A percentile compares a stretch with the other conserved stretches of the same genome.
Evolutionary conservation across 2,329 filamentous ascomycete genomes (phyloP).

Genomic region (Nigrograna mackinnonii): DNA sequence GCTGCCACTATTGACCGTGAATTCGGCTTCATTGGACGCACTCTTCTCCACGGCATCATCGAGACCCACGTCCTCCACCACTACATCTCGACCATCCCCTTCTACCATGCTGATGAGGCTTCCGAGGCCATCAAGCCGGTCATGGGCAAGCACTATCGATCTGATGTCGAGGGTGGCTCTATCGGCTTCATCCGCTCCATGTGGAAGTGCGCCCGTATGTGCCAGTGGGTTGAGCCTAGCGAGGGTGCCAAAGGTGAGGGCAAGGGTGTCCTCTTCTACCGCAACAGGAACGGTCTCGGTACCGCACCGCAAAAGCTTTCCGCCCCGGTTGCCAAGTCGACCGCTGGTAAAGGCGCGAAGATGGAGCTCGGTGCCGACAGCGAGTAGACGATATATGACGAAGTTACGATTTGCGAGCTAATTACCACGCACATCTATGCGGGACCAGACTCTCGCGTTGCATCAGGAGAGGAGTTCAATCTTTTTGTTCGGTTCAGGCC

Average conservation of each 20-base stretch:
- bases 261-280: conserved; percentile 89
- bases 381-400: conserved; percentile 21
- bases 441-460: neutral
- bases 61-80: conserved; percentile 98
- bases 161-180: conserved; percentile 75
- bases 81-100: conserved; percentile 94
- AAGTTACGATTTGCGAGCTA: conserved; percentile 4
- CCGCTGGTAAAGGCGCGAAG: conserved; percentile 35
- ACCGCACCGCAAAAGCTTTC: conserved; percentile 54
- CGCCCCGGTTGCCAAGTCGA: conserved; percentile 28
- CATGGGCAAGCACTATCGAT: conserved; percentile 95
- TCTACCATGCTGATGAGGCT: conserved; percentile 95
- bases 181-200: conserved; percentile 81
- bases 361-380: conserved; percentile 37
- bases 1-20: conserved; percentile 96
- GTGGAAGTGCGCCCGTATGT: conserved; percentile 80
- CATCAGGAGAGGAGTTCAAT: neutral
- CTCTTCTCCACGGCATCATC: conserved; percentile 91
- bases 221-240: conserved; percentile 97
- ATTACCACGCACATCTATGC: neutral
- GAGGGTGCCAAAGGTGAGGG: conserved; percentile 78
- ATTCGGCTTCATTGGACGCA: conserved; percentile 92
- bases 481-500: neutral
- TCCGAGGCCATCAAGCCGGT: conserved; percentile 90
- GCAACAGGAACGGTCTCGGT: conserved; percentile 89